Base-by-base conservation (phyloP, 306 rosid genomes). In the Carpinus viminea region DNA sequence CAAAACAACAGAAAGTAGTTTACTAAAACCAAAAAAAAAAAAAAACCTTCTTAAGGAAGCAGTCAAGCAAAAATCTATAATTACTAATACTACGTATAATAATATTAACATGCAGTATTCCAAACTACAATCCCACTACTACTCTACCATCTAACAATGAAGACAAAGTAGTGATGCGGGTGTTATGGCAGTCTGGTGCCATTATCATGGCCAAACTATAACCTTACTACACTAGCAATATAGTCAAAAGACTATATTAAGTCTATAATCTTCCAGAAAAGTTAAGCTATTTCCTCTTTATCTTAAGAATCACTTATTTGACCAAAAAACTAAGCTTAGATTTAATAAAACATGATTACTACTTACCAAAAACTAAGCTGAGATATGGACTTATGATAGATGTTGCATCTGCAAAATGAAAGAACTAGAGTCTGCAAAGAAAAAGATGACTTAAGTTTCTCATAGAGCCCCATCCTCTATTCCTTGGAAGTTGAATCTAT, bases 1-100 rank as follows among this genome's bases (percentile, higher is more conserved):
- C 70, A 76, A 24, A 47, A 85, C 78, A 86, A 13, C 51, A 76
- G 12, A 61, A 12, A 20, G 13, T 79, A 59, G 66, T 74, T 21
- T 73, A 55, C 21, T 55, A 15, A 70, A 61, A 24, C 54, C 9
- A 61, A 8, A 36, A 34, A 34, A 34, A 43, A 52, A 53, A 52
- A 43, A 52, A 53, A 52, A 65, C 5, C 7, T 43, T 52, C 24
- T 68, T 20, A 72, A 20, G 21, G 48, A 69, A 48, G 57, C 26
- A 76, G 41, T 59, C 59, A 53, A 68, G 74, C 41, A 54, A 53
- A n/a, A 31, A 69, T 74, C 78, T 75, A 56, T 28, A 28, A 76
- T 34, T 28, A 36, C 70, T 7, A 64, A n/a, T n/a, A n/a, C n/a
- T n/a, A 24, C 26, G 26, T 74, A 69, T 18, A 70, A 68, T 60